Conservation (phyloP, 2,329 filamentous ascomycete species). For the Cryphonectria carpinicola region DNA sequence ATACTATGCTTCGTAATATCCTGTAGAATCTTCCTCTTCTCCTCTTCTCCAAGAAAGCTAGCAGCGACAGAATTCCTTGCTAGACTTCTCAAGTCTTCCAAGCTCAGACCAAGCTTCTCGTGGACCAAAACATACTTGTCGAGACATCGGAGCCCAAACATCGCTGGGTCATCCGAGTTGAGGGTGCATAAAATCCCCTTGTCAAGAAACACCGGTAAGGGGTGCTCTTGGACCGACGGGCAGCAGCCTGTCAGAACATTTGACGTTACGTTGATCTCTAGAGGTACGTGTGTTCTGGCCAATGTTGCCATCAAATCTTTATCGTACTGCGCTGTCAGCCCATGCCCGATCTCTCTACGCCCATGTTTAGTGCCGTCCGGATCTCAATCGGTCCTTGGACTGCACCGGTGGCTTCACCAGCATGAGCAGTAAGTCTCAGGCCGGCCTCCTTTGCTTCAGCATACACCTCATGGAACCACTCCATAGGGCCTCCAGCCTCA, state of each 20-base stretch:
- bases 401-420: slow-evolving; percentile 29
- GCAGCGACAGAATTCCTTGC: slow-evolving; percentile 22
- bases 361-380: slow-evolving; percentile 25
- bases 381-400: slow-evolving; percentile 28
- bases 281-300: slow-evolving; percentile 18
- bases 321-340: slow-evolving; percentile 27
- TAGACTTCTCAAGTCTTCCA: slow-evolving; percentile 20
- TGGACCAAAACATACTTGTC: slow-evolving; percentile 29
- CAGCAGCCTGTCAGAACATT: slow-evolving; percentile 29
- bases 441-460: slow-evolving; percentile 25
- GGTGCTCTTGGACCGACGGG: slow-evolving; percentile 25
- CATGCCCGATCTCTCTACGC: slow-evolving; percentile 29
- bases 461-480: slow-evolving; percentile 28
- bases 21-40: slow-evolving; percentile 1
- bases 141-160: slow-evolving; percentile 29
- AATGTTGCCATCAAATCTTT: slow-evolving; percentile 24
- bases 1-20: slow-evolving; percentile 5
- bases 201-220: slow-evolving; percentile 18
- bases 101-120: slow-evolving; percentile 22
- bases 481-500: slow-evolving; percentile 25
- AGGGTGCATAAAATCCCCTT: slow-evolving; percentile 21
- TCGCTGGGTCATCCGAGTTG: slow-evolving; percentile 30
- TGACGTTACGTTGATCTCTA: slow-evolving; percentile 30
- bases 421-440: slow-evolving; percentile 29
- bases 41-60: slow-evolving; percentile 13